Conservation (phyloP, 305 asterid genomes). For the Solanum hybrid region DNA sequence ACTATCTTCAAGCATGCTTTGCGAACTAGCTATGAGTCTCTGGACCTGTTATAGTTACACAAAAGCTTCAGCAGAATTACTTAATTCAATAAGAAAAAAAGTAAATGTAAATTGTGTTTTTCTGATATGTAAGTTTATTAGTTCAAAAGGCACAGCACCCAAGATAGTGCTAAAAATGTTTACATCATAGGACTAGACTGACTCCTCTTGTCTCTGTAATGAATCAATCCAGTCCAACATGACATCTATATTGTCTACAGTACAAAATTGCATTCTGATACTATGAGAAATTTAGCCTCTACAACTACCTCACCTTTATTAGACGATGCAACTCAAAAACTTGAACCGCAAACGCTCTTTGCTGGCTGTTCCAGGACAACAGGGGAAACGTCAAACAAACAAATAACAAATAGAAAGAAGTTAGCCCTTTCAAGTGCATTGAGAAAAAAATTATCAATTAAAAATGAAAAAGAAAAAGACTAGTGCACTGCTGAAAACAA, state of each 20-base stretch:
- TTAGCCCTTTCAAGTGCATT: not conserved
- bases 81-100: not conserved
- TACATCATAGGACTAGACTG: not conserved
- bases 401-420: not conserved
- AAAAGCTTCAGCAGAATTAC: not conserved
- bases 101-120: not conserved
- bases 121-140: not conserved
- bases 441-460: not conserved
- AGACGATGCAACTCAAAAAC: conserved; percentile 86
- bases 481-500: not conserved
- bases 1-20: conserved; percentile 48
- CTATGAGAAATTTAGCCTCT: not conserved
- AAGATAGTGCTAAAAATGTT: not conserved
- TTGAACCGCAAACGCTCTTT: conserved; percentile 79
- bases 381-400: not conserved
- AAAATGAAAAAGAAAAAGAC: not conserved
- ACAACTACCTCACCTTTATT: conserved; percentile 40
- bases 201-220: not conserved
- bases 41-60: not conserved
- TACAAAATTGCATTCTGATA: not conserved
- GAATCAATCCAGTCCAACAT: not conserved
- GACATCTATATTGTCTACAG: not conserved
- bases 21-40: conserved; percentile 45
- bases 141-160: not conserved
- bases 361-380: conserved; percentile 43